phyloP scores from a whole-genome alignment of 2,329 filamentous ascomycete species.

The Ophiostoma australiae region DNA sequence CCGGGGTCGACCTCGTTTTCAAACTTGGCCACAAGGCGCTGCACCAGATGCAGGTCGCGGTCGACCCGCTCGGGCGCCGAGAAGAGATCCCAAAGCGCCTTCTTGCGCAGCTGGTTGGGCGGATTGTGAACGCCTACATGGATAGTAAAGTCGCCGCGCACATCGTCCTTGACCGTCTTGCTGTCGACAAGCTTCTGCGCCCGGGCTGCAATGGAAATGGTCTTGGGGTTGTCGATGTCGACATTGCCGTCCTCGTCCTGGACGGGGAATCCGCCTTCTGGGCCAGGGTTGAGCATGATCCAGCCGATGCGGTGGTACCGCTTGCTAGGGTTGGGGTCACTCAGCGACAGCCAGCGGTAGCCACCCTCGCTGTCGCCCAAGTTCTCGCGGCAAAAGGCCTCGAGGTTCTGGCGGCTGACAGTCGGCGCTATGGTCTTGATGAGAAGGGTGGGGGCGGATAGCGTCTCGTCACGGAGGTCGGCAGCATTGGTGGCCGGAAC shows the following conservation, averaged over 20 bases:
- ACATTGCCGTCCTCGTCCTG: slow-evolving; percentile 58
- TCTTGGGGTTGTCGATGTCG: slow-evolving; percentile 50
- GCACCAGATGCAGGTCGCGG: slow-evolving; percentile 78
- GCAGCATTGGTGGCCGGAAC: slow-evolving; percentile 77
- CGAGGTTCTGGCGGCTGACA: slow-evolving; percentile 87
- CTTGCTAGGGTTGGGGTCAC: slow-evolving; percentile 94
- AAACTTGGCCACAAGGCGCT: slow-evolving; percentile 75
- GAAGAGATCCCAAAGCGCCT: slow-evolving; percentile 94
- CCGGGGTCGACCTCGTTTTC: slow-evolving; percentile 76
- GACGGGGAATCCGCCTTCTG: slow-evolving; percentile 47
- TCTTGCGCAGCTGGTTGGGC: slow-evolving; percentile 79
- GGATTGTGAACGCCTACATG: slow-evolving; percentile 95
- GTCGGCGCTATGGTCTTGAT: slow-evolving; percentile 98
- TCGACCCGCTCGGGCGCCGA: slow-evolving; percentile 90
- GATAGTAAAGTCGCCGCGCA: slow-evolving; percentile 87
- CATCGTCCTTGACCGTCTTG: slow-evolving; percentile 93
- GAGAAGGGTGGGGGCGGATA: slow-evolving; percentile 83
- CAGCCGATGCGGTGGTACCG: slow-evolving; percentile 96
- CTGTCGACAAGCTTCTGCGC: slow-evolving; percentile 93
- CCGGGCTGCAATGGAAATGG: slow-evolving; percentile 66
- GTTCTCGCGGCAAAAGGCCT: slow-evolving; percentile 90
- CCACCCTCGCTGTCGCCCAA: slow-evolving; percentile 86
- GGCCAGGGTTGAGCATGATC: slow-evolving; percentile 86
- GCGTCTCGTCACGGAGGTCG: slow-evolving; percentile 82
- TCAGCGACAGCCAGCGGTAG: slow-evolving; percentile 92